phyloP scores from a whole-genome alignment of 768 basidiomycete genomes.

The Hygrocybe coccinea region DNA sequence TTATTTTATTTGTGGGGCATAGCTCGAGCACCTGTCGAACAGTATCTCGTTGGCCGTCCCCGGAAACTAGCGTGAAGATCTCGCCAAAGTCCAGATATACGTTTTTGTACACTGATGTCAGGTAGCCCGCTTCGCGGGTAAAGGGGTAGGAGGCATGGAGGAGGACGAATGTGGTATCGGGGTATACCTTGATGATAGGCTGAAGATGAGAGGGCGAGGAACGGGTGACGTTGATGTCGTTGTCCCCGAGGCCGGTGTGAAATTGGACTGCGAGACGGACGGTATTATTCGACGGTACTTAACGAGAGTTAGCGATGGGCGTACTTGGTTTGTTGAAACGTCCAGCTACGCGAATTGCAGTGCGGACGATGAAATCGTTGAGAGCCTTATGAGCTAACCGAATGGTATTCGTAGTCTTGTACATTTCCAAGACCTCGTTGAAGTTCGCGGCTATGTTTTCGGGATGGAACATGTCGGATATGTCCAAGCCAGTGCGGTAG shows the following conservation, averaged over 20 bases:
- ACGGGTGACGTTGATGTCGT: conserved; percentile 53
- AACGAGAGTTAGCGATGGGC: conserved; percentile 12
- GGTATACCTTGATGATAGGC: conserved; percentile 58
- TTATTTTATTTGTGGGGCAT: conserved; percentile 69
- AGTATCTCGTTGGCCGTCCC: conserved; percentile 54
- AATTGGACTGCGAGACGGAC: conserved; percentile 58
- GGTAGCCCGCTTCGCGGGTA: conserved; percentile 73
- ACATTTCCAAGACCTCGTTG: conserved; percentile 29
- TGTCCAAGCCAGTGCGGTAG: conserved; percentile 70
- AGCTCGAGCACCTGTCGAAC: conserved; percentile 65
- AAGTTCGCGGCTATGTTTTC: conserved; percentile 31
- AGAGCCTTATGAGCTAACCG: conserved; percentile 57
- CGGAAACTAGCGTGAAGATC: conserved; percentile 65
- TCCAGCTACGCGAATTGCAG: conserved; percentile 50
- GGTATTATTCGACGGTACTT: background rate
- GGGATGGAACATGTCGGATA: conserved; percentile 32
- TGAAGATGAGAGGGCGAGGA: conserved; percentile 67
- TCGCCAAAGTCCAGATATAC: conserved; percentile 80
- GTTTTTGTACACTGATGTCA: conserved; percentile 65
- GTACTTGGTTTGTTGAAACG: conserved; percentile 55
- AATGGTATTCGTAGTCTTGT: conserved; percentile 35
- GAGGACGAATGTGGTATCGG: conserved; percentile 57
- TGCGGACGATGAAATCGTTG: conserved; percentile 63
- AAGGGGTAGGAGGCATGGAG: conserved; percentile 77
- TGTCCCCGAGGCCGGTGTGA: conserved; percentile 78